These are phyloP conservation scores for Porphyrellus cyaneotinctus DNA, from an alignment of 768 basidiomycete genomes.

Conservation along the genomic window DNA sequence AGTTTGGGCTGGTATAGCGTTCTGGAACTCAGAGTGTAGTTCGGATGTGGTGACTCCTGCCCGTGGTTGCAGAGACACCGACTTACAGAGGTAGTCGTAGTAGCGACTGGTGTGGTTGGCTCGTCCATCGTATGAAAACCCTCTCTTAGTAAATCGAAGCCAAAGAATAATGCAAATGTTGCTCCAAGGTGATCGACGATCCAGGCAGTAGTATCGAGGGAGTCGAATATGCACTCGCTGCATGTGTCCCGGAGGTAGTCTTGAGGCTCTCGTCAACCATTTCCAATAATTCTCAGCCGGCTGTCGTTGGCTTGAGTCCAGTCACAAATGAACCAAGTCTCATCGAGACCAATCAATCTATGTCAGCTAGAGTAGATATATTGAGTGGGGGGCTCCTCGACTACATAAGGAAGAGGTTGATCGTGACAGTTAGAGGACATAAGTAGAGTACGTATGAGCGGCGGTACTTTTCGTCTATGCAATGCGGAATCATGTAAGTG, in stretches of 20 bases:
- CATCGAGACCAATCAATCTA: too few species aligned
- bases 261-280: too few species aligned
- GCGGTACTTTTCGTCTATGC: conserved; percentile 31
- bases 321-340: too few species aligned
- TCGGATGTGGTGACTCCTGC: too few species aligned
- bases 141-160: background rate
- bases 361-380: too few species aligned
- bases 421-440: conserved; percentile 15
- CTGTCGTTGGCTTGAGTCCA: too few species aligned
- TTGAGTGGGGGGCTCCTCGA: conserved; percentile 26
- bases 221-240: conserved; percentile 6
- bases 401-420: conserved; percentile 13
- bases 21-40: background rate
- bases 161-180: background rate
- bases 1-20: background rate
- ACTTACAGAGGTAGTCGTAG: background rate
- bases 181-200: background rate
- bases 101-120: background rate
- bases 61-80: background rate
- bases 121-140: conserved; percentile 3
- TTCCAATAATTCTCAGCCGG: too few species aligned
- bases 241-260: too few species aligned
- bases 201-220: too few species aligned
- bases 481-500: conserved; percentile 15
- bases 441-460: conserved; percentile 23